Conservation (phyloP, 2,329 filamentous ascomycete genomes). For the Fusarium falciforme region DNA sequence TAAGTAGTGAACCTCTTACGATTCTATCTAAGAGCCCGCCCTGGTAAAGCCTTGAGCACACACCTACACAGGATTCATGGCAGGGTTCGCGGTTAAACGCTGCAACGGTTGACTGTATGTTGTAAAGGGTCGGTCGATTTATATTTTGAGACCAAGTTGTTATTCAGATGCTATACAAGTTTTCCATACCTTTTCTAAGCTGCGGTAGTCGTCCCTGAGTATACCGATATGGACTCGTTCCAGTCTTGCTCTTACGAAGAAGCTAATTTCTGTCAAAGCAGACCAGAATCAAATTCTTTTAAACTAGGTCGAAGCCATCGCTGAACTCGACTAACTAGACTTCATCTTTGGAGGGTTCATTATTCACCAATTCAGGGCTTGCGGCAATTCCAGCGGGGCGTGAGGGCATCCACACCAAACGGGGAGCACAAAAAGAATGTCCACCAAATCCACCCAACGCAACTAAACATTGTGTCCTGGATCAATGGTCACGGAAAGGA, state of each 20-base stretch:
- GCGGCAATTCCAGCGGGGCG: not conserved
- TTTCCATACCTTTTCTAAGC: not conserved
- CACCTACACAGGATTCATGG: no score
- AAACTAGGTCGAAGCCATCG: no score
- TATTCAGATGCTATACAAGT: not conserved
- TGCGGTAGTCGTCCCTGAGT: not conserved
- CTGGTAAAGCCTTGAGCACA: no score
- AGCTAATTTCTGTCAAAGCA: not conserved
- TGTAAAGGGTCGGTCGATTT: no score
- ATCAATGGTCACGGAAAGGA: not conserved
- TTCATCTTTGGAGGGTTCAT: not conserved
- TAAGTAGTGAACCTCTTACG: no score
- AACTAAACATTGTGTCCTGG: not conserved
- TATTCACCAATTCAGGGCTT: not conserved
- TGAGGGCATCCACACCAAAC: not conserved
- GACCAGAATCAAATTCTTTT: not conserved
- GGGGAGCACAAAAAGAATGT: not conserved
- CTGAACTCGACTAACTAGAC: not conserved
- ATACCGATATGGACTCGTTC: not conserved
- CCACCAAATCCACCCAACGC: not conserved
- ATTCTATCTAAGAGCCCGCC: no score
- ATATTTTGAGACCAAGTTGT: no score
- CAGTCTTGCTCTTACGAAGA: not conserved
- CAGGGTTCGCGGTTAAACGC: no score
- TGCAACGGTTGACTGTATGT: no score